phyloP scores from a whole-genome alignment of 2,329 filamentous ascomycete genomes.

The Xylaria multiplex region DNA sequence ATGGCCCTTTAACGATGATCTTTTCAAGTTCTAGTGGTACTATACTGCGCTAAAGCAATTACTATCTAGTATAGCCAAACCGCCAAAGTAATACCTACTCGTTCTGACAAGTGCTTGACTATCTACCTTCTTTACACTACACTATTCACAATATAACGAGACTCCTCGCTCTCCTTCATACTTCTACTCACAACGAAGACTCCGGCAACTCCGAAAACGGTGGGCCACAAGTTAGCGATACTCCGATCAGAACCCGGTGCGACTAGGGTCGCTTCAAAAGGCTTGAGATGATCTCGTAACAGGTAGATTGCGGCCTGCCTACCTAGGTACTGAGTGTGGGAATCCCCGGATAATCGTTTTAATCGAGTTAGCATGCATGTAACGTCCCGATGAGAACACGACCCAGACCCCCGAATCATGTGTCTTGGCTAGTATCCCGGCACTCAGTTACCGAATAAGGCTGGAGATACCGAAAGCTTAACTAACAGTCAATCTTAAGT shows the following conservation, averaged over 20 bases:
- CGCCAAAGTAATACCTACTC: no score
- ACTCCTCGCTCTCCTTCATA: background rate
- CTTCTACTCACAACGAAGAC: background rate
- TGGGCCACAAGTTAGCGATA: background rate
- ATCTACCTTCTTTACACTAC: no score
- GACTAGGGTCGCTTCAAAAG: background rate
- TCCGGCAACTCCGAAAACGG: background rate
- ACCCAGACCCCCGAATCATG: background rate
- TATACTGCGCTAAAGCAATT: no score
- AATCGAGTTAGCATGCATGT: no score
- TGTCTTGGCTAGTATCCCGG: background rate
- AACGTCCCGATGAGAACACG: background rate
- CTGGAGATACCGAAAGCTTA: no score
- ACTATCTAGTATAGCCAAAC: no score
- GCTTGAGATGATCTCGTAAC: conserved; percentile 1
- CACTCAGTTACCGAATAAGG: background rate
- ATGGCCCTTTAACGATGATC: no score
- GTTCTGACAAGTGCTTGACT: no score
- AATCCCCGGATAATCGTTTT: no score
- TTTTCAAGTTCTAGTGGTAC: no score
- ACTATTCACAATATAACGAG: background rate
- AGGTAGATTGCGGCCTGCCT: background rate
- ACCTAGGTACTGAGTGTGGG: background rate
- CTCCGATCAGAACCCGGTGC: no score
- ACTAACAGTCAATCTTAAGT: background rate